These are phyloP conservation scores for Solanum hybrid DNA, from an alignment of 305 asterid genomes.

Conservation along the genomic window DNA sequence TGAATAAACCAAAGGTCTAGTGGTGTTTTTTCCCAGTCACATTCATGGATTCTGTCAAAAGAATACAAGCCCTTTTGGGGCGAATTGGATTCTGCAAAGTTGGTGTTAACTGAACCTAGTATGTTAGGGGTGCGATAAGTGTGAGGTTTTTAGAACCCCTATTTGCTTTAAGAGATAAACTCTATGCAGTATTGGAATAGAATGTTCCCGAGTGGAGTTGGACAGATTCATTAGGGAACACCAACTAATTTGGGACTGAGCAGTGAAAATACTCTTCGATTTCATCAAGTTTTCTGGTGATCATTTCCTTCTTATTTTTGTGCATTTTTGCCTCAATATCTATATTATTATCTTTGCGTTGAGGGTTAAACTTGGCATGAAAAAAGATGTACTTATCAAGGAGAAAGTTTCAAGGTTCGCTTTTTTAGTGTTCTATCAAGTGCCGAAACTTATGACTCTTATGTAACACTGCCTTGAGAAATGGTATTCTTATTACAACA, in stretches of 20 bases:
- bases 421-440: neutral
- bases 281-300: neutral
- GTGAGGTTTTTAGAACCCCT: neutral
- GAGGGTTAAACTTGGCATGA: neutral
- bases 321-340: neutral
- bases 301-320: neutral
- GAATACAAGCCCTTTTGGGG: neutral
- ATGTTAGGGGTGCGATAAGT: neutral
- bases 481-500: neutral
- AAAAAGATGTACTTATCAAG: neutral
- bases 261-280: neutral
- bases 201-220: neutral
- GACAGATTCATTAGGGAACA: neutral
- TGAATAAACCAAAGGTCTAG: neutral
- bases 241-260: neutral
- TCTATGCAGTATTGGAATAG: neutral
- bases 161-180: neutral
- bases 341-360: neutral
- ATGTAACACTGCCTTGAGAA: neutral
- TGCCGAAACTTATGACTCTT: neutral
- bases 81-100: neutral
- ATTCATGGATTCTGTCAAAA: rapidly evolving
- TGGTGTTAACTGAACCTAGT: neutral
- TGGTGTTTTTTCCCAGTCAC: neutral
- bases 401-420: neutral